Evolutionary conservation across 2,329 filamentous ascomycete genomes (phyloP), one percentile per base, ranked within the genome.

Genomic region (Talaromyces verruculosus): DNA sequence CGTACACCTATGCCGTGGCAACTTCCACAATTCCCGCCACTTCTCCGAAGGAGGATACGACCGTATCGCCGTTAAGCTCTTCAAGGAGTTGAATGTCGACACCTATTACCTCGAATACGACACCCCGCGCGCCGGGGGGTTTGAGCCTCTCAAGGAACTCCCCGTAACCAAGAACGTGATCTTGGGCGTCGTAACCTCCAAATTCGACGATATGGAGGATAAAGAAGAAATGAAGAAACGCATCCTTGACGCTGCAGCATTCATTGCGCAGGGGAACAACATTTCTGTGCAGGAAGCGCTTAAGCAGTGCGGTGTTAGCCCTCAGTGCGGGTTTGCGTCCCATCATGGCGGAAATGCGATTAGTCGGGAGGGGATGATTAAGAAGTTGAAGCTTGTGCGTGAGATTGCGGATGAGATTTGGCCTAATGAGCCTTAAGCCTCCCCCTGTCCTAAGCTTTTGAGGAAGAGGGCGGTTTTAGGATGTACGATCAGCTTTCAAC

Each of bases 271-370:
- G 77, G 90, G 90, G 0, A 87, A 84, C 63, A 85, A 85, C 10
- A 83, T 90, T 78, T 85, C 81, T 1, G 81, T 83, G 55, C 85
- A 91, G 74, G 85, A 92, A 75, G 89, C 89, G 0, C 80, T 93
- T 13, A 84, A 89, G 77, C 85, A 88, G 70, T 80, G 93, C 58
- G 84, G 84, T 64, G 84, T 91, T 19, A 90, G 87, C 73, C 89
- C 90, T 0, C 89, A 92, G 79, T 91, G 89, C 74, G 89, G 88
- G 5, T 91, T 91, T 76, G 91, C 89, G 41, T 91, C 88, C 41
- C 90, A 93, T 74, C 87, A 89, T 70, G 87, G 85, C 71, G 91
- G 90, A 0, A 92, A 93, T 73, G 84, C 87, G 15, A 81, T 93
- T 63, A 85, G 83, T 25, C 81, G 87, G 68, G 85, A 91, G 55